A percentile compares a stretch with the other conserved stretches of the same genome.
These are phyloP conservation scores for Prunus kanzakura DNA, from an alignment of 306 rosid species.

Conservation along the genomic window DNA sequence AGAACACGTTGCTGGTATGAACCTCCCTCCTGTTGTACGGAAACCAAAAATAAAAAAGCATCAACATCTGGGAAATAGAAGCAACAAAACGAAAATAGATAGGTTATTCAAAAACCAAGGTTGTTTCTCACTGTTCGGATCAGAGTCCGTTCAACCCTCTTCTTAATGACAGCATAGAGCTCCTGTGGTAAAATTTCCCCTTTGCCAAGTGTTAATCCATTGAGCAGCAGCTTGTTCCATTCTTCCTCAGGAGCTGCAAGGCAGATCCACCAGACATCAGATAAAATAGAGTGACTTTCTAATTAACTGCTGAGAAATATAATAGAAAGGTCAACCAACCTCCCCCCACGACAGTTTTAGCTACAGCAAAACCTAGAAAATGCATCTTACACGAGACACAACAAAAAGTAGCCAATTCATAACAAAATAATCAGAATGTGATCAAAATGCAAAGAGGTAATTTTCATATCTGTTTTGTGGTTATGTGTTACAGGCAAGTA, in stretches of 20 bases:
- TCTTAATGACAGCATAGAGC: conserved; percentile 61
- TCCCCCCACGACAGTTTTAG: neutral
- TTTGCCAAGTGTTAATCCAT: conserved; percentile 70
- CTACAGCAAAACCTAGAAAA: too few relatives aligned
- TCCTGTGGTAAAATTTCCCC: conserved; percentile 72
- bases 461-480: neutral
- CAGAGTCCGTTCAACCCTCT: conserved; percentile 80
- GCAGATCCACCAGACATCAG: neutral
- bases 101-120: neutral
- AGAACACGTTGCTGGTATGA: conserved; percentile 87
- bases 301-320: neutral
- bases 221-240: conserved; percentile 72
- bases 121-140: conserved; percentile 75
- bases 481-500: neutral
- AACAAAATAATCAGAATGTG: too few relatives aligned
- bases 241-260: conserved; percentile 80
- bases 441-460: neutral
- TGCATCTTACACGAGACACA: neutral
- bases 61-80: conserved; percentile 15
- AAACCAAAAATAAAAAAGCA: conserved; percentile 14
- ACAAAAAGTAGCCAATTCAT: too few relatives aligned
- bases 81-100: conserved; percentile 1
- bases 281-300: neutral
- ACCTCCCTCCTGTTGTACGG: conserved; percentile 71
- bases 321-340: neutral